Evolutionary conservation across 495 filamentous ascomycete species (phyloP).

Genomic region (Astrothelium macrocarpum): DNA sequence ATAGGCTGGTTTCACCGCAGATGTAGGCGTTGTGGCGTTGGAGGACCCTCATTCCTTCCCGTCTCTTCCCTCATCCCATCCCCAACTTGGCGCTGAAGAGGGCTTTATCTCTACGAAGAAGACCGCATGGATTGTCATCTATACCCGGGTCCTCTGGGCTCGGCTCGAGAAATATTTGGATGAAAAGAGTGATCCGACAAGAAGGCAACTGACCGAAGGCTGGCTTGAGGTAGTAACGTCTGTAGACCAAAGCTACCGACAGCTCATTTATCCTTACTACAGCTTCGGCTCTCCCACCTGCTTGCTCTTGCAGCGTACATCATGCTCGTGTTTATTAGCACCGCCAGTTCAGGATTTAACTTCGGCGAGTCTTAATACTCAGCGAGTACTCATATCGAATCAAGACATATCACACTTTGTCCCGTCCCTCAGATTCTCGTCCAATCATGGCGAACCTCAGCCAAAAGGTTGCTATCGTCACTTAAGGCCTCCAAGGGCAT

Average conservation of each 20-base stretch:
- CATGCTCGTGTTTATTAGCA: background rate
- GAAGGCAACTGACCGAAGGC: too few species aligned
- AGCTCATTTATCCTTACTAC: background rate
- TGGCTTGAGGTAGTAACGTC: background rate
- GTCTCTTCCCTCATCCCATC: background rate
- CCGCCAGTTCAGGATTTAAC: background rate
- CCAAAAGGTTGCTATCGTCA: conserved; percentile 47
- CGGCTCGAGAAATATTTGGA: background rate
- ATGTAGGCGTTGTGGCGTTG: too few species aligned
- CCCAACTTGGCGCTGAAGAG: background rate
- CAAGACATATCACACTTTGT: background rate
- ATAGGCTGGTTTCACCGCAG: too few species aligned
- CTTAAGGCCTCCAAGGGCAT: conserved; percentile 60
- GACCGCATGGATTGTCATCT: background rate
- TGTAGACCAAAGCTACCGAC: background rate
- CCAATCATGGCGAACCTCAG: background rate
- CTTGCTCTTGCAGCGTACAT: background rate
- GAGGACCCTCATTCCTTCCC: too few species aligned
- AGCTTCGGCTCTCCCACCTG: background rate
- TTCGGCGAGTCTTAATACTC: background rate
- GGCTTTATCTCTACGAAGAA: background rate
- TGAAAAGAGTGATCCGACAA: background rate
- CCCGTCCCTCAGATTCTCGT: background rate
- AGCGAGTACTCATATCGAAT: background rate
- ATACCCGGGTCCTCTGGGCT: background rate